phyloP scores from a whole-genome alignment of 2,329 filamentous ascomycete genomes.

The Ophiocordyceps camponoti-saundersi region DNA sequence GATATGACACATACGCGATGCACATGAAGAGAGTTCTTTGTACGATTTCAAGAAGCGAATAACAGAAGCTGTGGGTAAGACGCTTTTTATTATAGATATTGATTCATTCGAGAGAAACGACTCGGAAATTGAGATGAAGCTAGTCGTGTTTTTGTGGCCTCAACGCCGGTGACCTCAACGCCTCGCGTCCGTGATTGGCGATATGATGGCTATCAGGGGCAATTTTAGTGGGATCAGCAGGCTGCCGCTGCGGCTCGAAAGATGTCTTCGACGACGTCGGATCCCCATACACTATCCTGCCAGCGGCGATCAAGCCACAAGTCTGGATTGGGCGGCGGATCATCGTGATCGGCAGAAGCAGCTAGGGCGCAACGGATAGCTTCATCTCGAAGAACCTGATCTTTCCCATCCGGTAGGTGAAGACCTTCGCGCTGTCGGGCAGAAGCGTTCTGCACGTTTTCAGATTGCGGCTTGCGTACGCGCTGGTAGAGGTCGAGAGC shows the following conservation, averaged over 20 bases:
- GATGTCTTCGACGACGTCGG: constrained; percentile 13
- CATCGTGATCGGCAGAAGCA: constrained; percentile 3
- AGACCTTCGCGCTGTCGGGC: constrained; percentile 3
- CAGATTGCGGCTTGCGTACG: constrained; percentile 3
- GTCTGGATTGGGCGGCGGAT: constrained; percentile 4
- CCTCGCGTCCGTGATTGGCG: neutral
- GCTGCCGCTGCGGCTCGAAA: neutral
- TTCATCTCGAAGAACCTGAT: constrained; percentile 6
- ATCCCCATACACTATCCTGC: constrained; percentile 14
- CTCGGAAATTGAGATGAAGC: neutral
- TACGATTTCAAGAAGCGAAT: neutral
- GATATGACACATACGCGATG: neutral
- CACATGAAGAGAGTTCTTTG: neutral
- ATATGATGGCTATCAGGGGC: neutral
- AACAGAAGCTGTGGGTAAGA: neutral
- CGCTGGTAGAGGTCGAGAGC: neutral
- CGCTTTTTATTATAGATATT: neutral
- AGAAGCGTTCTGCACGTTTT: constrained; percentile 5
- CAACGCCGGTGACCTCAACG: neutral
- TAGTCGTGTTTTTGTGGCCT: neutral
- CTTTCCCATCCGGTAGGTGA: constrained; percentile 7
- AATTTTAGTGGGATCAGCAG: too few relatives aligned
- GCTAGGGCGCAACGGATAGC: constrained; percentile 3
- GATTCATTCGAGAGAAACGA: neutral
- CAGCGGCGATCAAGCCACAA: constrained; percentile 10